These are phyloP conservation scores for Rhizopogon roseolus DNA, from an alignment of 768 basidiomycete genomes.

Conservation along the genomic window DNA sequence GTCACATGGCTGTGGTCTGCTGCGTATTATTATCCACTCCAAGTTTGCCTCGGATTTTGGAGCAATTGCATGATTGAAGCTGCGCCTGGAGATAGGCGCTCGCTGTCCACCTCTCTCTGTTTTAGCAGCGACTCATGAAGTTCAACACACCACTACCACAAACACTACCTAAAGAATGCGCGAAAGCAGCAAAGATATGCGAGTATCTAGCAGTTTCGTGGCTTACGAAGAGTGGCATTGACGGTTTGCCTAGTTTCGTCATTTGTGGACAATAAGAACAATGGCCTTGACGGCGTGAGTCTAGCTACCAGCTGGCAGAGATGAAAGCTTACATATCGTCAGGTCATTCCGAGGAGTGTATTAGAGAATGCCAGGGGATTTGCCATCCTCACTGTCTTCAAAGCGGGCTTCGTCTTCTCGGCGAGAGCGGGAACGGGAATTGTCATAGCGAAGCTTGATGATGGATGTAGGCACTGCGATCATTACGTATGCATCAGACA, in stretches of 20 bases:
- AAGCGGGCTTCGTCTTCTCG: conserved; percentile 61
- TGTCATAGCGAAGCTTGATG: conserved; percentile 77
- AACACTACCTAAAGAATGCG: conserved; percentile 72
- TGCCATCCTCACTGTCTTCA: conserved; percentile 88
- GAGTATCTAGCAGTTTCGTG: conserved; percentile 18
- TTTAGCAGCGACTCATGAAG: conserved; percentile 32
- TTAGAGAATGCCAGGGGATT: conserved; percentile 66
- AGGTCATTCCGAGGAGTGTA: conserved; percentile 54
- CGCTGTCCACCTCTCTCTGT: not conserved
- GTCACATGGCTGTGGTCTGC: no score
- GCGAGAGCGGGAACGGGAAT: conserved; percentile 82
- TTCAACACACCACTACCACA: conserved; percentile 48
- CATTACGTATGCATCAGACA: not conserved
- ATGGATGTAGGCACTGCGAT: conserved; percentile 62
- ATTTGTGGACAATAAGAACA: conserved; percentile 77
- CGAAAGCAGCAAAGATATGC: conserved; percentile 88
- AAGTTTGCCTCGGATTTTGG: not conserved
- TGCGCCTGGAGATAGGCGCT: not conserved
- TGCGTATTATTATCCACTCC: conserved; percentile 10
- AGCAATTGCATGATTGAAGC: not conserved
- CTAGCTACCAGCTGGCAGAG: not conserved
- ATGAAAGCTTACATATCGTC: not conserved
- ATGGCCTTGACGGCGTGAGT: conserved; percentile 76
- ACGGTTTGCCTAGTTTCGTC: conserved; percentile 55
- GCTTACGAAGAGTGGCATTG: not conserved